Percentiles rank a stretch among this genome's conserved stretches.
Evolutionary conservation across 2,329 filamentous ascomycete species (phyloP).

Genomic region (Trichothecium sympodiale): DNA sequence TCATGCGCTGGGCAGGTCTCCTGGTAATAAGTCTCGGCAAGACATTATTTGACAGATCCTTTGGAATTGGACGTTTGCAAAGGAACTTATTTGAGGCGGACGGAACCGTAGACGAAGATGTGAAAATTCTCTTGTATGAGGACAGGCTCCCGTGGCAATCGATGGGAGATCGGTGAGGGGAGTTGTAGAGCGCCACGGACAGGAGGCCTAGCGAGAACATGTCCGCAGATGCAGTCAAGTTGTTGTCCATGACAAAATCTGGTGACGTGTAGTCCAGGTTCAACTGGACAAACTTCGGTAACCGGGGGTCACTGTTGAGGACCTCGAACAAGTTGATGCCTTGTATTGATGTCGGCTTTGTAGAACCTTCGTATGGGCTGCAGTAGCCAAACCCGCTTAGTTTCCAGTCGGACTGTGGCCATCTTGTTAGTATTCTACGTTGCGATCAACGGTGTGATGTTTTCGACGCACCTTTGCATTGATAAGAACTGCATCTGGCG

Average conservation of each 20-base stretch:
- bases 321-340: conserved; percentile 76
- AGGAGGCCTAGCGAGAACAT: conserved; percentile 89
- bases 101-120: conserved; percentile 67
- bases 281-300: conserved; percentile 75
- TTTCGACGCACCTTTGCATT: conserved; percentile 68
- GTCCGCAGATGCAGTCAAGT: conserved; percentile 73
- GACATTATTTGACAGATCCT: conserved; percentile 63
- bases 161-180: conserved; percentile 80
- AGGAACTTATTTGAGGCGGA: conserved; percentile 76
- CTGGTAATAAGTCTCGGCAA: conserved; percentile 80
- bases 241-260: conserved; percentile 87
- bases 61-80: conserved; percentile 67
- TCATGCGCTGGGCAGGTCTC: conserved; percentile 76
- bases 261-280: conserved; percentile 90
- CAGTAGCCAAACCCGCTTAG: conserved; percentile 90
- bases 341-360: conserved; percentile 62
- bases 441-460: background rate
- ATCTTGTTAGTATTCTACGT: conserved; percentile 15
- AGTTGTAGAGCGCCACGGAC: conserved; percentile 85
- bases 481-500: conserved; percentile 84
- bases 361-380: conserved; percentile 66
- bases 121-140: conserved; percentile 76
- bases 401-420: conserved; percentile 81
- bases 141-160: conserved; percentile 72
- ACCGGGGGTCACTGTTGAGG: conserved; percentile 71